Evolutionary conservation across 352 stramenopile species (phyloP), one percentile per base, ranked within the genome.

Genomic region (Pythium sp.): DNA sequence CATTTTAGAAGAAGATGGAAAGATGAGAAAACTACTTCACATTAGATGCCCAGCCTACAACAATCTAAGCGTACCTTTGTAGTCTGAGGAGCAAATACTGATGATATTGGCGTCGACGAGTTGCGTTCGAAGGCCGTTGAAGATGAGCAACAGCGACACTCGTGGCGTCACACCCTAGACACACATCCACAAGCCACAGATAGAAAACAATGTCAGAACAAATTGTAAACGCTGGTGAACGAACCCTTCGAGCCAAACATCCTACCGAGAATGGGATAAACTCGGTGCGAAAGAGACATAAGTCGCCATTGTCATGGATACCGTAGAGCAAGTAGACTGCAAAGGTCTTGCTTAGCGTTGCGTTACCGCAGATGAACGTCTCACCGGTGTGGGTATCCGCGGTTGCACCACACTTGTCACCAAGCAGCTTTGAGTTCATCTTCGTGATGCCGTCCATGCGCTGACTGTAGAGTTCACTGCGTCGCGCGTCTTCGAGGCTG

Each of bases 331-430:
- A 67, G 69, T 93, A 68, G 20, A 93, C 80, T 4, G 75, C 68
- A 70, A 91, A 91, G 14, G 83, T 90, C 71, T 90, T 86, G 60
- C 72, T 65, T 1, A 92, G 67, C 3, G 74, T 68, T 62, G 76
- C 65, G 58, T 93, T 92, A 2, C 84, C 86, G 30, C 65, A 79
- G 30, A 93, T 86, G 24, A 89, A 78, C 5, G 74, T 72, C 72
- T 94, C 84, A n/a, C 86, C 86, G 0, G 74, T 68, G 28, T 90
- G 80, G 0, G 81, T 90, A 64, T 94, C 86, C 24, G 83, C 84
- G n/a, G 72, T 59, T 18, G 74, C 69, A 11, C 84, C 84, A 2
- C 69, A 77, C 22, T 81, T 78, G 53, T 89, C 76, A 41, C 80
- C 78, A 24, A 94, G 68, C 26, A 92, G 69, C 55, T 90, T 89